A percentile compares a stretch with the other conserved stretches of the same genome.
phyloP scores from a whole-genome alignment of 2,329 filamentous ascomycete species.

The Colletotrichum plurivorum region DNA sequence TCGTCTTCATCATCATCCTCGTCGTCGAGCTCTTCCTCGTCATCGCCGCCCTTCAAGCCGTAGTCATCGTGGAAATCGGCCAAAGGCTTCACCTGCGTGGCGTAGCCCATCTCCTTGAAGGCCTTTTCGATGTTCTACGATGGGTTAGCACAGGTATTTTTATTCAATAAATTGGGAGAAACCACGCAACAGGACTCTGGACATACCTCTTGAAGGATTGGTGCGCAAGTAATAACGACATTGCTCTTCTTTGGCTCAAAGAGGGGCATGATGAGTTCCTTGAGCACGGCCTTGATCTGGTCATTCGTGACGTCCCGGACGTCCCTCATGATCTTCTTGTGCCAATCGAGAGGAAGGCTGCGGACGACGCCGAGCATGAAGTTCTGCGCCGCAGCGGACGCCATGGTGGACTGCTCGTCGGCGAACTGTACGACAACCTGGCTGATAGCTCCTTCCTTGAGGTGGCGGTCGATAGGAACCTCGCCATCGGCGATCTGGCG shows the following conservation, averaged over 20 bases:
- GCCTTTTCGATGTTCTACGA: constrained; percentile 79
- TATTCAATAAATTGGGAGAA: constrained; percentile 22
- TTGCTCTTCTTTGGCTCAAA: constrained; percentile 88
- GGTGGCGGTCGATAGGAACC: constrained; percentile 80
- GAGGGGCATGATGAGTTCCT: constrained; percentile 81
- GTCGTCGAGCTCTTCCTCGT: constrained; percentile 68
- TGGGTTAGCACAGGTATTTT: constrained; percentile 8
- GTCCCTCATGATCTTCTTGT: constrained; percentile 80
- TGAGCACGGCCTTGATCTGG: constrained; percentile 82
- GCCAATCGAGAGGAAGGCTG: constrained; percentile 82
- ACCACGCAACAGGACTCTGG: constrained; percentile 1
- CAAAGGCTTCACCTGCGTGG: constrained; percentile 80
- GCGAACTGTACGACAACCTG: constrained; percentile 89
- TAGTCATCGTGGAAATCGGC: constrained; percentile 92
- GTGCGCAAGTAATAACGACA: constrained; percentile 89
- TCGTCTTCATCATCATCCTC: constrained; percentile 74
- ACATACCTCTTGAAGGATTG: constrained; percentile 86
- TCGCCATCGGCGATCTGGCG: constrained; percentile 80
- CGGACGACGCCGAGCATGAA: constrained; percentile 87
- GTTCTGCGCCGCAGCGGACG: constrained; percentile 83
- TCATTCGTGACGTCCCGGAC: constrained; percentile 83
- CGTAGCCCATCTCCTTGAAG: constrained; percentile 83
- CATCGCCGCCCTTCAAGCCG: constrained; percentile 77
- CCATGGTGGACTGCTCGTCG: constrained; percentile 89
- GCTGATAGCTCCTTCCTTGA: constrained; percentile 91